Evolutionary conservation across 805 yeast species (phyloP), one percentile per base, ranked within the genome.

Genomic region (Candida khao-thaluensis): DNA sequence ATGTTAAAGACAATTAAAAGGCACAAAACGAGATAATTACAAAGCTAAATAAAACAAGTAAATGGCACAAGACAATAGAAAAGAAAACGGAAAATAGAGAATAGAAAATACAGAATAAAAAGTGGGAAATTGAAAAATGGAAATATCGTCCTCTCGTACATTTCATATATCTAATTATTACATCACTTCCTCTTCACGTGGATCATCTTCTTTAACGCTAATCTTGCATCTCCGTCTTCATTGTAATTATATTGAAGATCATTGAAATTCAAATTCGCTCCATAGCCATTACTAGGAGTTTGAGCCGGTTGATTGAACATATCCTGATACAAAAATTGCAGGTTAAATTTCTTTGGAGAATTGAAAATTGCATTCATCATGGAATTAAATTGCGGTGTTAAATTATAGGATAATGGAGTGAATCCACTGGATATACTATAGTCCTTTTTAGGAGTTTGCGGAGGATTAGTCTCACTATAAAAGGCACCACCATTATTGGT

Each of bases 351-450:
- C 37, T 52, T 48, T 4, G 70, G 71, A 11, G 66, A 59, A 43
- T 57, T 56, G 59, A 61, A 57, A 52, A 61, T 55, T 17, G 65
- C 55, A 46, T 64, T 57, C 69, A 66, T 66, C 57, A 66, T 53
- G 10, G 67, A 51, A 49, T 64, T 65, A 54, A 66, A 62, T 43
- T 62, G 70, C 5, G 72, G 71, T 11, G 71, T 66, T 40, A 64
- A 55, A 47, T 61, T 64, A 49, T 55, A 62, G 1, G 54, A 46
- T 42, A 59, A 44, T 4, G 68, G 68, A 1, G 68, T 62, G 25
- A 60, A 51, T 4, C 67, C 67, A 40, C 51, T 51, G 12, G 47
- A 43, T 34, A 50, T 36, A 33, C 50, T 55, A 40, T 56, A 54
- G 11, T 62, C 69, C 39, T 56, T 59, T 38, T 52, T 60, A 8